phyloP scores from a whole-genome alignment of 2,329 filamentous ascomycete species.

The Exophiala mesophila region DNA sequence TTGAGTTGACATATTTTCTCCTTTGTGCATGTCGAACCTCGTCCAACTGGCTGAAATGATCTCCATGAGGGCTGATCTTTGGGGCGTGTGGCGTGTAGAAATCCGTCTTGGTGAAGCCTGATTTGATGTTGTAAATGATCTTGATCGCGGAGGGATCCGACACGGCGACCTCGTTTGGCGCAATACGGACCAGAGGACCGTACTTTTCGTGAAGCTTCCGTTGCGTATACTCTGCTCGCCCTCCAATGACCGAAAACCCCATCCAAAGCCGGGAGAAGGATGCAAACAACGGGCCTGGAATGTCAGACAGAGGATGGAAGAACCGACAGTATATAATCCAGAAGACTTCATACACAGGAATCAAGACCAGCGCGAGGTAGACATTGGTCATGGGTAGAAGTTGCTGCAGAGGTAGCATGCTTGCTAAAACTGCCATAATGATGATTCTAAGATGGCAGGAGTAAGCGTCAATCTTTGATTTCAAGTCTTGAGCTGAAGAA shows the following conservation, averaged over 20 bases:
- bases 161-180: slow-evolving; percentile 31
- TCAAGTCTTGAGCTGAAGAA: no score
- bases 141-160: slow-evolving; percentile 25
- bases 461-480: no score
- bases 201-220: slow-evolving; percentile 14
- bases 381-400: no score
- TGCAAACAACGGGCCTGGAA: slow-evolving; percentile 30
- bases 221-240: slow-evolving; percentile 23
- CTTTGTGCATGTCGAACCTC: slow-evolving; percentile 25
- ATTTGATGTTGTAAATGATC: slow-evolving; percentile 24
- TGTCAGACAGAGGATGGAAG: slow-evolving; percentile 25
- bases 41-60: slow-evolving; percentile 25
- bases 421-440: no score
- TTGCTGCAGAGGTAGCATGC: no score
- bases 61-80: slow-evolving; percentile 21
- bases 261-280: slow-evolving; percentile 27
- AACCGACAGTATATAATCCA: slow-evolving; percentile 28
- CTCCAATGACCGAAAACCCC: slow-evolving; percentile 19
- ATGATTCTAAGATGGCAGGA: no score
- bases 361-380: not conserved
- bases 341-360: not conserved
- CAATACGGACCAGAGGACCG: slow-evolving; percentile 34
- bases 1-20: slow-evolving; percentile 37
- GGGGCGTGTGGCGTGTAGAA: slow-evolving; percentile 24
- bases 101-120: slow-evolving; percentile 23